Evolutionary conservation across 2,329 filamentous ascomycete genomes (phyloP), one percentile per base, ranked within the genome.

Genomic region (Emydomyces testavorans): DNA sequence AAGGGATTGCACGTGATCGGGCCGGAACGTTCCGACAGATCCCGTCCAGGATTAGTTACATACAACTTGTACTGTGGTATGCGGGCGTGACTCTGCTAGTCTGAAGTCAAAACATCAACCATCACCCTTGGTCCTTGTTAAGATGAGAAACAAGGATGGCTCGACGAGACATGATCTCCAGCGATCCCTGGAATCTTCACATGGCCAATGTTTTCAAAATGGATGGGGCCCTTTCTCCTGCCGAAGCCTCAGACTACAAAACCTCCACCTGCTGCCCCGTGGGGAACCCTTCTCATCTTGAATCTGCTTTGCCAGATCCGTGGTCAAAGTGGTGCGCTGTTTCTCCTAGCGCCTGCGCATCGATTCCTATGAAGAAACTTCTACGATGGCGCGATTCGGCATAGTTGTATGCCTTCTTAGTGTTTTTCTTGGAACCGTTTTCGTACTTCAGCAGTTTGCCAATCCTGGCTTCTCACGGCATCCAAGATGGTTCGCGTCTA

Each of bases 361-460:
- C 11, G 10, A 23, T 18, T 20, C 39, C 7, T 32, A n/a, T 11
- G 21, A 39, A 15, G 29, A 21, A 13, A 32, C 18, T 36, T 38
- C 6, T 11, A 48, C 20, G 29, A 52, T 52, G 50, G 46, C 41
- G 21, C 42, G 46, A 5, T 10, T 36, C 40, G 42, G 29, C 29
- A 46, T 49, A 7, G 20, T 52, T 20, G 34, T 46, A 16, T 37
- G 28, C 35, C n/a, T 46, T 23, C 11, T 49, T 7, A 38, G 50
- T 15, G 46, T 46, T 10, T 46, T 52, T 15, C 37, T 48, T 43
- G 46, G 38, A 21, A 48, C 29, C 7, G 37, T 48, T 23, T 43
- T 48, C 16, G 37, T 48, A 8, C 15, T 48, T 2, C 46, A 48
- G 16, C 39, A 36, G 8, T 37, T 48, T 16, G 29, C 31, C 21